Base-by-base conservation (phyloP, 106 monocot genomes). In the Apostasia shenzhenica region DNA sequence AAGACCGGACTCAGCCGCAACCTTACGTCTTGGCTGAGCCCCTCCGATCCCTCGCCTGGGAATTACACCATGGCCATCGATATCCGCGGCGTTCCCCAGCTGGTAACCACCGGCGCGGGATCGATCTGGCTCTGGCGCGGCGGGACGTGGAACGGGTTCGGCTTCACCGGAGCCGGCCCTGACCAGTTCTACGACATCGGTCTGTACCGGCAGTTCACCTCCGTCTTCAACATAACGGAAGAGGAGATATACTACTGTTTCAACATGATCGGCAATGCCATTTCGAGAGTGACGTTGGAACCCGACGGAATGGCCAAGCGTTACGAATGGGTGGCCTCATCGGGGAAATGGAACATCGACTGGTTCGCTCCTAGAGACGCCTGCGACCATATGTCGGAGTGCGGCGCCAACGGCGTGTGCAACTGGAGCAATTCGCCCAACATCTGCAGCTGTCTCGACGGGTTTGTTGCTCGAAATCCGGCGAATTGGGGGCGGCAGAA, bases 1-100 rank as follows among this genome's bases (percentile, higher is more conserved):
- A 63, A 11, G 10, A 72, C 59, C 8, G 82, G 82, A 2, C 14
- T 47, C 1, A 59, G 72, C 41, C 57, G 78, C 45, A 68, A 76
- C 38, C 10, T 88, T 1, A 77, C 75, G 3, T 45, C 80, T 0
- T 88, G 88, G 88, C 59, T 2, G 39, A 70, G 57, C 61, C 1
- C 11, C 0, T 61, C 50, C 2, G 78, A 88, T 48, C 88, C 88
- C 9, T 57, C 88, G 10, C 69, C 76, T 26, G 76, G 83, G 2
- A 10, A 7, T 3, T 84, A 71, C 64, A 9, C 63, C 14, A 0
- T 38, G n/a, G 45, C 6, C 8, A 74, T 74, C 39, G 66, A 57
- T 5, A 37, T 41, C 52, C 14, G 4, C 2, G 67, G 66, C 14
- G 48, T 40, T 41, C 74, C 67, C 6, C 66, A 74, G n/a, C 3